Conservation (phyloP, 345 rosid genomes). For the Eucalyptus pauciflora region DNA sequence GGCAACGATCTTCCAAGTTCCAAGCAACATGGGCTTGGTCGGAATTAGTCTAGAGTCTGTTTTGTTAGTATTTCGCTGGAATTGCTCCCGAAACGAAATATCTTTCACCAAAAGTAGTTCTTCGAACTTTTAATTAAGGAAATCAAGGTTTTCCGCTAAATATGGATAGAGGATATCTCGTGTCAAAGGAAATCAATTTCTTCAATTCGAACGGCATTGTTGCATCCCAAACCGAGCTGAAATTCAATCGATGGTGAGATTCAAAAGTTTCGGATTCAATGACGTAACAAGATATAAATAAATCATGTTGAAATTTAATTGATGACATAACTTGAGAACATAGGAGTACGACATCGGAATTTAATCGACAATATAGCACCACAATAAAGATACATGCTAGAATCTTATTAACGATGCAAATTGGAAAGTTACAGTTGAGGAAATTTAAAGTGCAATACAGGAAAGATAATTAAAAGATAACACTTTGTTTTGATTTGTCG, state of each 20-base stretch:
- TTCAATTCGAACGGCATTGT: fast-evolving
- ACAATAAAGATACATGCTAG: too few species aligned
- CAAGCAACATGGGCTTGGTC: neutral
- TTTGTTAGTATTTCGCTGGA: fast-evolving
- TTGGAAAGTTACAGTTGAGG: neutral
- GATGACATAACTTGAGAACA: neutral
- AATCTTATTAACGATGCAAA: fast-evolving
- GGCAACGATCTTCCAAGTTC: neutral
- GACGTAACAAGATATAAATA: neutral
- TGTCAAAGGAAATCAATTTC: neutral
- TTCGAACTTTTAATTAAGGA: too few species aligned
- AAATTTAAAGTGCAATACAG: neutral
- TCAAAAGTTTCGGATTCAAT: too few species aligned
- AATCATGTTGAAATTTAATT: fast-evolving
- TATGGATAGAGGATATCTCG: neutral
- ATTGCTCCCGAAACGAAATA: fast-evolving
- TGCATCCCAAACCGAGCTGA: neutral
- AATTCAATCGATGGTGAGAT: neutral
- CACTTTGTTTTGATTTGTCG: neutral
- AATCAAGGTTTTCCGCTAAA: too few species aligned
- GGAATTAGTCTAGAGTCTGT: neutral
- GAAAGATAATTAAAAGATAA: too few species aligned
- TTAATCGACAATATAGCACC: too few species aligned
- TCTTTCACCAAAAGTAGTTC: neutral
- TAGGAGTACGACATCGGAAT: too few species aligned